Conservation (phyloP, 179 eudicot genomes). For the Carnegiea gigantea region DNA sequence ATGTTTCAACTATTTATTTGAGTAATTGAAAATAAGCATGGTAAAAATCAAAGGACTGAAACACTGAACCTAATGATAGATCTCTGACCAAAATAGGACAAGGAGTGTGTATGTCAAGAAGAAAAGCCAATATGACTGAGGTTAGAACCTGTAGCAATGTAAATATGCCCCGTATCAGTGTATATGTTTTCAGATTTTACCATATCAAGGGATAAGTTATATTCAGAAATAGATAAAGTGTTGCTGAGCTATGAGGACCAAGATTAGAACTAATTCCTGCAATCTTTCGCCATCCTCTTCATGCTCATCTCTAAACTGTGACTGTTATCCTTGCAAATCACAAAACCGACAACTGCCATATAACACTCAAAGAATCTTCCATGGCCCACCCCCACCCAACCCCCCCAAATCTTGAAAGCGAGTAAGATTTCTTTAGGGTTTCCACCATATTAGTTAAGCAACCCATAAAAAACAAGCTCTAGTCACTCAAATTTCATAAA, state of each 20-base stretch:
- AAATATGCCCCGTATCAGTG: not conserved
- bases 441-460: no score
- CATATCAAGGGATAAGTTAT: not conserved
- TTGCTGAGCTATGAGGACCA: slow-evolving; percentile 5
- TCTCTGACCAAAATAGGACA: slow-evolving; percentile 96
- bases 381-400: no score
- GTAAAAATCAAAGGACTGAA: not conserved
- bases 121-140: slow-evolving; percentile 65
- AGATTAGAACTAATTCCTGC: not conserved
- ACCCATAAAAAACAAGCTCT: no score
- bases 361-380: no score
- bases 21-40: slow-evolving; percentile 5
- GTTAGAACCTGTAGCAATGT: slow-evolving; percentile 52
- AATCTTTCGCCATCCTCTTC: not conserved
- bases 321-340: no score
- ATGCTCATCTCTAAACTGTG: slow-evolving; percentile 35
- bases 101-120: slow-evolving; percentile 94
- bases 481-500: no score
- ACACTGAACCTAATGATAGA: slow-evolving; percentile 74
- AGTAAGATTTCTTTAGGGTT: no score
- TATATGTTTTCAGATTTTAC: not conserved
- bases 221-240: not conserved
- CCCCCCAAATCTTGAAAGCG: no score
- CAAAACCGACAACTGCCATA: no score
- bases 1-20: not conserved